These are phyloP conservation scores for Yamadazyma membranifaciens DNA, from an alignment of 1,139 yeast genomes.

Conservation along the genomic window DNA sequence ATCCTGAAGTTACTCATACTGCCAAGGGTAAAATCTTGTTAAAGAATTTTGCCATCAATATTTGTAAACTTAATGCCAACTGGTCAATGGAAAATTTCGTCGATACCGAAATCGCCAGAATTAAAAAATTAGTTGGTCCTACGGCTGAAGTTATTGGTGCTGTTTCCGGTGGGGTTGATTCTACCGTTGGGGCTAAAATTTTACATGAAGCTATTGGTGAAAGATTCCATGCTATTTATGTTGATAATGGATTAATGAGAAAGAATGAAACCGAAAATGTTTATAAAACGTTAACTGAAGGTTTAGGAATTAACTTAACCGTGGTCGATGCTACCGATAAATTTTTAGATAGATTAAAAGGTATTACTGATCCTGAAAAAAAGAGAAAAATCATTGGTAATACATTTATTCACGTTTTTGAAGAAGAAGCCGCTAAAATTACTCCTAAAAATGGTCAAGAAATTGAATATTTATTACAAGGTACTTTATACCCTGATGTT, in stretches of 20 bases:
- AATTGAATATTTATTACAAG: conserved; percentile 91
- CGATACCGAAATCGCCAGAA: conserved; percentile 93
- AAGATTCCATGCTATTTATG: conserved; percentile 97
- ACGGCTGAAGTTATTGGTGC: conserved; percentile 99
- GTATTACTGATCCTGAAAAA: conserved; percentile 98
- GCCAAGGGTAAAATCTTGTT: conserved; percentile 83
- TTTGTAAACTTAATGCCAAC: conserved; percentile 82
- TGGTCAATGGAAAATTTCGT: conserved; percentile 99
- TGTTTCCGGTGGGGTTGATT: conserved; percentile 99
- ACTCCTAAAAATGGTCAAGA: conserved; percentile 88
- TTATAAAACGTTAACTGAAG: conserved; percentile 84
- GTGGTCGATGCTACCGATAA: conserved; percentile 94
- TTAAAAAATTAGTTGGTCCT: conserved; percentile 89
- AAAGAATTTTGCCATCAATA: conserved; percentile 87
- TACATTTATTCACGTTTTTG: conserved; percentile 95
- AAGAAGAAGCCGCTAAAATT: conserved; percentile 91
- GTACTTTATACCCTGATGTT: conserved; percentile 97
- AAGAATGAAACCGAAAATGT: conserved; percentile 87
- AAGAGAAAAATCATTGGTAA: conserved; percentile 98
- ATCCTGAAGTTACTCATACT: conserved; percentile 98
- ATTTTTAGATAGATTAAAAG: conserved; percentile 81
- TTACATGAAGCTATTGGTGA: conserved; percentile 98
- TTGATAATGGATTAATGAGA: conserved; percentile 97
- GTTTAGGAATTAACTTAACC: conserved; percentile 90
- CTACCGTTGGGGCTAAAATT: conserved; percentile 97